These are phyloP conservation scores for Dactylellina sp. DNA, from an alignment of 2,329 filamentous ascomycete genomes.

Conservation along the genomic window DNA sequence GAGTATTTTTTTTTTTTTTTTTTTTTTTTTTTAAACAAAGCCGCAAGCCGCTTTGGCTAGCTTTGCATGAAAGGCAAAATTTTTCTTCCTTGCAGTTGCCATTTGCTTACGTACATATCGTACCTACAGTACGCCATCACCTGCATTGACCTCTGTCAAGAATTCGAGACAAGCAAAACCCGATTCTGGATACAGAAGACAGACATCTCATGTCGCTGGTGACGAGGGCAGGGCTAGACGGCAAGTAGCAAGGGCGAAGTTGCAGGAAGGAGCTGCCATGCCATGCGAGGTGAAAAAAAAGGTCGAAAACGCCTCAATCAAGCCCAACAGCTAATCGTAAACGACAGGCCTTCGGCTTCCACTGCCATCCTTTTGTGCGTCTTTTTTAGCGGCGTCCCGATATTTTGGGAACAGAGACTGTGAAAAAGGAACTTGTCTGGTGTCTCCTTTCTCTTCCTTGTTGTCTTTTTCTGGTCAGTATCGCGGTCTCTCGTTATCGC, in stretches of 20 bases:
- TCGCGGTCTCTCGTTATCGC: slow-evolving; percentile 29
- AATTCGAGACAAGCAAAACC: slow-evolving; percentile 22
- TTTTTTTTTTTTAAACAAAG: too few relatives aligned
- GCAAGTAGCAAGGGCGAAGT: slow-evolving; percentile 52
- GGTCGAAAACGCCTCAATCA: slow-evolving; percentile 53
- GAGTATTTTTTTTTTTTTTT: slow-evolving; percentile 15
- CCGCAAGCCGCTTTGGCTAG: slow-evolving; percentile 30
- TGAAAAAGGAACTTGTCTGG: slow-evolving; percentile 8
- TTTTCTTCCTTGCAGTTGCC: slow-evolving; percentile 22
- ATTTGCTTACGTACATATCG: slow-evolving; percentile 30
- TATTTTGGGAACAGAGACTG: slow-evolving; percentile 43
- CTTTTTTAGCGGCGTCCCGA: slow-evolving; percentile 54
- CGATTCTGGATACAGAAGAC: slow-evolving; percentile 14
- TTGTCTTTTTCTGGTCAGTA: slow-evolving; percentile 42
- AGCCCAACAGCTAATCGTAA: slow-evolving; percentile 24
- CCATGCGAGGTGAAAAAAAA: slow-evolving; percentile 54
- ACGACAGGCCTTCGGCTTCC: slow-evolving; percentile 42
- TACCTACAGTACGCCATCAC: slow-evolving; percentile 16
- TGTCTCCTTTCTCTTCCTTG: slow-evolving; percentile 16
- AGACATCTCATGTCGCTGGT: slow-evolving; percentile 38
- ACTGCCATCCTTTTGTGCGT: slow-evolving; percentile 53
- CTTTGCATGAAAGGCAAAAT: not conserved
- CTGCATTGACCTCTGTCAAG: slow-evolving; percentile 38
- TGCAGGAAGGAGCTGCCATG: slow-evolving; percentile 45
- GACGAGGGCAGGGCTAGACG: slow-evolving; percentile 48